Percentiles rank a stretch among this genome's conserved stretches.
Conservation (phyloP, 192 early-diverging fungal genomes). For the Spinellus fusiger region DNA sequence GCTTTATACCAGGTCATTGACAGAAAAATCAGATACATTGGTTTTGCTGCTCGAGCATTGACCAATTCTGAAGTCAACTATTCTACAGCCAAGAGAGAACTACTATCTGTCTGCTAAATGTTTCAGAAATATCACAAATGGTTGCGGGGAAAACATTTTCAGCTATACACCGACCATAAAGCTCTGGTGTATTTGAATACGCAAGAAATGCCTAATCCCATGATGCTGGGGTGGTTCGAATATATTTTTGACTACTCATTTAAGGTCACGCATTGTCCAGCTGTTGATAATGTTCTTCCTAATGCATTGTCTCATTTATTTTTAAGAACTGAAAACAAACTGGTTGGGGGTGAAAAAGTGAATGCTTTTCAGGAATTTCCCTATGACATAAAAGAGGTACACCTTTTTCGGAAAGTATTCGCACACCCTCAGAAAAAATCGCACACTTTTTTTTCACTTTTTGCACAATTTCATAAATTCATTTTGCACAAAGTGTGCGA, state of each 20-base stretch:
- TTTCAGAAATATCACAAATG: constrained; percentile 25
- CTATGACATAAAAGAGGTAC: no score
- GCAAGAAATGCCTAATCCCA: constrained; percentile 11
- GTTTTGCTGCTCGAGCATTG: constrained; percentile 23
- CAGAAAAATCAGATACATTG: constrained; percentile 14
- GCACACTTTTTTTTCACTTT: no score
- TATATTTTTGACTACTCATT: constrained; percentile 22
- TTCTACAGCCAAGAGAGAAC: constrained; percentile 28
- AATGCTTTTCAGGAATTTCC: no score
- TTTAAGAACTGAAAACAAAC: neutral
- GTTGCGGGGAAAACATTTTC: constrained; percentile 28
- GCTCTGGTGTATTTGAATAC: constrained; percentile 23
- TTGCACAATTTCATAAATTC: no score
- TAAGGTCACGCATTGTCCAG: constrained; percentile 12
- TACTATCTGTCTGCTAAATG: constrained; percentile 2
- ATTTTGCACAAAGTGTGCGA: no score
- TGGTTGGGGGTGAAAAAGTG: no score
- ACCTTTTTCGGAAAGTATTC: no score
- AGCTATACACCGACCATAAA: constrained; percentile 32
- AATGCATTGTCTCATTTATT: constrained; percentile 23
- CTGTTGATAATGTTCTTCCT: constrained; percentile 22
- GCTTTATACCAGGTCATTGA: constrained; percentile 25
- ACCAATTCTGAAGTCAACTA: constrained; percentile 26
- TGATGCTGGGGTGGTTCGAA: constrained; percentile 23
- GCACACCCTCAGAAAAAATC: no score